A percentile compares a stretch with the other conserved stretches of the same genome.
Conservation (phyloP, 129 eudicot species). For the Lonicera japonica region DNA sequence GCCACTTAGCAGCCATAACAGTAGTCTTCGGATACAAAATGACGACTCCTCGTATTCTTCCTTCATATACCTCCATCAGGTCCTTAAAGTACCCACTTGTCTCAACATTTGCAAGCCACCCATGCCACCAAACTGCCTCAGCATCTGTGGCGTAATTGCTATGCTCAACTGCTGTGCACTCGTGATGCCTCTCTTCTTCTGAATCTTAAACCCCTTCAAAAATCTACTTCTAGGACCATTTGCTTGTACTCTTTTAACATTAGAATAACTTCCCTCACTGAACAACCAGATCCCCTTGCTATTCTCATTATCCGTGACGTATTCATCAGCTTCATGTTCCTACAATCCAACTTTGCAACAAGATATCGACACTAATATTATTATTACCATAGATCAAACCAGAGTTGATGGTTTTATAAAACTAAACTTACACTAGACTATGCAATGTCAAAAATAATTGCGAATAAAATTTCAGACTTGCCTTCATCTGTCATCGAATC, state of each 20-base stretch:
- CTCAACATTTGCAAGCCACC: slow-evolving; percentile 95
- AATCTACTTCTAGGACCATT: slow-evolving; percentile 87
- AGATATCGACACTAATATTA: neutral
- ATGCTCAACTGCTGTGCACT: slow-evolving; percentile 95
- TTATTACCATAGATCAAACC: too few relatives aligned
- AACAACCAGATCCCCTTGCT: slow-evolving; percentile 92
- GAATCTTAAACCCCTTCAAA: slow-evolving; percentile 97
- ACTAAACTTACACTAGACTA: too few relatives aligned
- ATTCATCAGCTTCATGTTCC: slow-evolving; percentile 79
- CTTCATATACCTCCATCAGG: too few relatives aligned
- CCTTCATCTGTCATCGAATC: slow-evolving; percentile 99
- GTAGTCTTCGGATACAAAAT: too few relatives aligned
- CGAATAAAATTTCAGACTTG: slow-evolving; percentile 10
- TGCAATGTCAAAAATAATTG: too few relatives aligned
- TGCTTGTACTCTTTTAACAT: slow-evolving; percentile 95
- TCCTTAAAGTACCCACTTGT: slow-evolving; percentile 90
- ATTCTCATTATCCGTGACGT: slow-evolving; percentile 88
- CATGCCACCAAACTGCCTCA: slow-evolving; percentile 95
- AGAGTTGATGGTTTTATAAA: too few relatives aligned
- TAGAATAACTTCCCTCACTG: slow-evolving; percentile 61
- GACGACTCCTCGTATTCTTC: too few relatives aligned
- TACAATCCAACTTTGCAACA: slow-evolving; percentile 70
- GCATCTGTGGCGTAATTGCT: slow-evolving; percentile 89
- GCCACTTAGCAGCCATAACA: too few relatives aligned
- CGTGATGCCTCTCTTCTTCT: slow-evolving; percentile 78